Conservation (phyloP, 2,329 filamentous ascomycete genomes). For the Daldinia eschscholtzii region DNA sequence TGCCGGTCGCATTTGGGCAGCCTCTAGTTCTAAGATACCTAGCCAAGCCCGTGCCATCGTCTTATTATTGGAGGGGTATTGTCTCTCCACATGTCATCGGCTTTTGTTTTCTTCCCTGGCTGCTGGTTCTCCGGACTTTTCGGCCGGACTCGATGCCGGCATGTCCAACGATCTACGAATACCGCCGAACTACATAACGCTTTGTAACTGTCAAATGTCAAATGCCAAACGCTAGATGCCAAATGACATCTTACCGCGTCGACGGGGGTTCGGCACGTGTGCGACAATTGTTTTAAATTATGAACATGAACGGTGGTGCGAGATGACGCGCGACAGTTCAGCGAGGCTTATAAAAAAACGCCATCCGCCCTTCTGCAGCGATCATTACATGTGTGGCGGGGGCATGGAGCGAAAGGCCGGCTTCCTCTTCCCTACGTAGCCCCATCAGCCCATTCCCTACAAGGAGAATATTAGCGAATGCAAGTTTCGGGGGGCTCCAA, state of each 20-base stretch:
- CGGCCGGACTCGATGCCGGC: slow-evolving; percentile 40
- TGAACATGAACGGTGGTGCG: slow-evolving; percentile 16
- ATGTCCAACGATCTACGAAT: slow-evolving; percentile 40
- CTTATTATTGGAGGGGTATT: slow-evolving; percentile 39
- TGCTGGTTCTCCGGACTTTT: slow-evolving; percentile 31
- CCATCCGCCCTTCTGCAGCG: slow-evolving; percentile 41
- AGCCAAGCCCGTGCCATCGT: slow-evolving; percentile 39
- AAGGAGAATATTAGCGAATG: slow-evolving; percentile 49
- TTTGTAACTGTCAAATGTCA: slow-evolving; percentile 5
- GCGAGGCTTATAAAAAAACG: slow-evolving; percentile 24
- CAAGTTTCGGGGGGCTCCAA: slow-evolving; percentile 36
- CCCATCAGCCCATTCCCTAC: slow-evolving; percentile 46
- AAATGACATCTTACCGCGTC: slow-evolving; percentile 9
- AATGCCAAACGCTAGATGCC: neutral
- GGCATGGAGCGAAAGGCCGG: slow-evolving; percentile 40
- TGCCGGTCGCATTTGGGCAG: slow-evolving; percentile 41
- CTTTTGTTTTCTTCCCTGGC: slow-evolving; percentile 43
- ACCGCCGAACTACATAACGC: slow-evolving; percentile 29
- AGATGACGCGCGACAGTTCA: slow-evolving; percentile 13
- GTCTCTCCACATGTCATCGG: slow-evolving; percentile 43
- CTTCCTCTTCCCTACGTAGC: slow-evolving; percentile 44
- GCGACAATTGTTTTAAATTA: slow-evolving; percentile 12
- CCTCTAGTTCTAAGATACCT: slow-evolving; percentile 33
- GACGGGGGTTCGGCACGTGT: slow-evolving; percentile 13
- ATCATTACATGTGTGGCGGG: slow-evolving; percentile 42